Evolutionary conservation across 495 filamentous ascomycete species (phyloP).

Genomic region (Filosporella fistucella): DNA sequence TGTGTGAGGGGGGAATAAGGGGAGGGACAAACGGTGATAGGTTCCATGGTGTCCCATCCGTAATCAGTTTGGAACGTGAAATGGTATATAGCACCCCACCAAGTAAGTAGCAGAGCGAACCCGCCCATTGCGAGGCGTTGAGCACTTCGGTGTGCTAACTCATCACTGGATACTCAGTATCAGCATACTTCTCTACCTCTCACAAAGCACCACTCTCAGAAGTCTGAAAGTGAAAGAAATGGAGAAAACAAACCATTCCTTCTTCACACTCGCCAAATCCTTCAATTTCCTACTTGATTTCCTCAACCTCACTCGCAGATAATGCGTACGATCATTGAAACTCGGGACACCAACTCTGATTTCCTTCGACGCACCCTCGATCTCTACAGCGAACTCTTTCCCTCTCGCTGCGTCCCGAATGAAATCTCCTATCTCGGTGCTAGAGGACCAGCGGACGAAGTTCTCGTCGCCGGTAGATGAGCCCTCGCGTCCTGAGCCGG

Average conservation of each 20-base stretch:
- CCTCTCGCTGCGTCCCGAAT: constrained; percentile 84
- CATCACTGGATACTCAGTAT: no score
- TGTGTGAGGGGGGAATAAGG: constrained; percentile 2
- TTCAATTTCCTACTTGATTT: constrained; percentile 66
- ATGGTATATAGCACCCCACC: constrained; percentile 76
- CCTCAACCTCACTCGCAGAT: constrained; percentile 69
- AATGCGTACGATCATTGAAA: constrained; percentile 86
- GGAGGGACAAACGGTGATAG: constrained; percentile 53
- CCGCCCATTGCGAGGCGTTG: constrained; percentile 78
- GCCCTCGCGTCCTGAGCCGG: constrained; percentile 50
- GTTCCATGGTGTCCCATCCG: constrained; percentile 92
- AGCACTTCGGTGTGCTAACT: constrained; percentile 66
- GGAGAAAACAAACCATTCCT: no score
- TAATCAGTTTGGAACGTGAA: constrained; percentile 73
- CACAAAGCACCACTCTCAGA: no score
- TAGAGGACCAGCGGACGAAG: constrained; percentile 87
- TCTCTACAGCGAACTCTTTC: constrained; percentile 77
- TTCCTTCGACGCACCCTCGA: constrained; percentile 66
- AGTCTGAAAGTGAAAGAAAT: no score
- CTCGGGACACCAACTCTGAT: constrained; percentile 78
- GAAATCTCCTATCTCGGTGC: constrained; percentile 92
- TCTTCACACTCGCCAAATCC: constrained; percentile 64
- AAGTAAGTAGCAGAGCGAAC: constrained; percentile 62
- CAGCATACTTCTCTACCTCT: no score
- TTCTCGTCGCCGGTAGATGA: constrained; percentile 29